Conservation (phyloP, 192 early-diverging fungal species). For the Chytriomyces sp. region DNA sequence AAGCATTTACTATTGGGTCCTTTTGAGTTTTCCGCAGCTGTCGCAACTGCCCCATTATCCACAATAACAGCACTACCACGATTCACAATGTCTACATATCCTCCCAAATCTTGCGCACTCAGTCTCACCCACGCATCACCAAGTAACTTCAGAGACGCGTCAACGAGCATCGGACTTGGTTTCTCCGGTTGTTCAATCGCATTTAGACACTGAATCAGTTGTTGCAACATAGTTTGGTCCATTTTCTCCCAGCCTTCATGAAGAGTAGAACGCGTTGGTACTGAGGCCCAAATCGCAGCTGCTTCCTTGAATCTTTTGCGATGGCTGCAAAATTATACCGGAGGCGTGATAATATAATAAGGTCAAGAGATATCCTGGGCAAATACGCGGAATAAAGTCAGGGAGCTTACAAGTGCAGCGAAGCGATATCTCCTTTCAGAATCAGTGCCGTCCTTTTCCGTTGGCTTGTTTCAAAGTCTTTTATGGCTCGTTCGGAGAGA, state of each 20-base stretch:
- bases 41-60: background rate
- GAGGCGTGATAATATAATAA: too few species aligned
- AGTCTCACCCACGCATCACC: background rate
- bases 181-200: conserved; percentile 44
- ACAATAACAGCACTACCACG: background rate
- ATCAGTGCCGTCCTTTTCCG: conserved; percentile 65
- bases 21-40: background rate
- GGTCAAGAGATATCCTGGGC: too few species aligned
- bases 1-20: conserved; percentile 5
- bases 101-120: conserved; percentile 4
- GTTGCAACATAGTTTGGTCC: conserved; percentile 69
- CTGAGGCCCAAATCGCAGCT: conserved; percentile 61
- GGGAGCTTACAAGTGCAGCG: conserved; percentile 73
- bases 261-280: conserved; percentile 58
- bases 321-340: conserved; percentile 36
- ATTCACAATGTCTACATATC: conserved; percentile 29
- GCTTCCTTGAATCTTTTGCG: conserved; percentile 72
- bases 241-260: conserved; percentile 69
- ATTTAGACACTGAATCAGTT: conserved; percentile 68
- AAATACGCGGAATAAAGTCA: background rate
- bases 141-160: conserved; percentile 5
- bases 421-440: conserved; percentile 77
- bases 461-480: conserved; percentile 69
- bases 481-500: conserved; percentile 69
- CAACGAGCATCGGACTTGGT: background rate